Percentiles rank a stretch among this genome's conserved stretches.
phyloP scores from a whole-genome alignment of 1,139 yeast species.

The Fermentozyma sake region DNA sequence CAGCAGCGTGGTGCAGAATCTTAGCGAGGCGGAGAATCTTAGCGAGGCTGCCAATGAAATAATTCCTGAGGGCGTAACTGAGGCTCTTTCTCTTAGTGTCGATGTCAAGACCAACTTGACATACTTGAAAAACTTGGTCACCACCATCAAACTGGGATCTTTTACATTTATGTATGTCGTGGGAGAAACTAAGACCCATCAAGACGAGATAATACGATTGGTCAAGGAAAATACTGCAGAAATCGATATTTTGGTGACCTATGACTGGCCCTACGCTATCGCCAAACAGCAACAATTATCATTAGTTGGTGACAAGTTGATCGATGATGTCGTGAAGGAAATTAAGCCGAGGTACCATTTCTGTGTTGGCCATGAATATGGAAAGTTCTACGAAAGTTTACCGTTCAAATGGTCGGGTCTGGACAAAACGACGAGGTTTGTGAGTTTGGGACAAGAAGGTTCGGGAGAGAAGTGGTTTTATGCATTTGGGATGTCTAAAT shows the following conservation, averaged over 20 bases:
- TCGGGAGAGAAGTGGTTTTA: conserved; percentile 65
- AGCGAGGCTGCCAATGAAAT: too few species aligned
- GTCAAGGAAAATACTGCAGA: conserved; percentile 11
- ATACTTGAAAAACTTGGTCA: conserved; percentile 19
- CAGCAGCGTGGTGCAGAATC: conserved; percentile 3
- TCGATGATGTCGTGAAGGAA: conserved; percentile 44
- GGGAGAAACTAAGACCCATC: conserved; percentile 18
- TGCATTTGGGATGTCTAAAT: conserved; percentile 48
- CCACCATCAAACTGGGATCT: conserved; percentile 34
- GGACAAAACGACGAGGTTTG: conserved; percentile 47
- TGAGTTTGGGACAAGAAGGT: conserved; percentile 60
- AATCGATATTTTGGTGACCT: conserved; percentile 55
- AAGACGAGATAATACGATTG: neutral
- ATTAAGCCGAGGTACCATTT: conserved; percentile 64
- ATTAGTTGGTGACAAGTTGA: conserved; percentile 29
- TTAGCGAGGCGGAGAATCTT: conserved; percentile 1
- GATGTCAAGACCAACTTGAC: conserved; percentile 19
- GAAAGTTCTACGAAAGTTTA: conserved; percentile 49
- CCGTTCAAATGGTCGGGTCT: conserved; percentile 57
- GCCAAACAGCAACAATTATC: conserved; percentile 37
- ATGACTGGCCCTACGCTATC: conserved; percentile 56
- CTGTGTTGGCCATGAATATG: conserved; percentile 46
- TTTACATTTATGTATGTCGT: conserved; percentile 44
- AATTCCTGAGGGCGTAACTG: too few species aligned
- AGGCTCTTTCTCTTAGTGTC: too few species aligned